These are phyloP conservation scores for Alternaria gansuensis DNA, from an alignment of 2,329 filamentous ascomycete genomes.

Conservation along the genomic window DNA sequence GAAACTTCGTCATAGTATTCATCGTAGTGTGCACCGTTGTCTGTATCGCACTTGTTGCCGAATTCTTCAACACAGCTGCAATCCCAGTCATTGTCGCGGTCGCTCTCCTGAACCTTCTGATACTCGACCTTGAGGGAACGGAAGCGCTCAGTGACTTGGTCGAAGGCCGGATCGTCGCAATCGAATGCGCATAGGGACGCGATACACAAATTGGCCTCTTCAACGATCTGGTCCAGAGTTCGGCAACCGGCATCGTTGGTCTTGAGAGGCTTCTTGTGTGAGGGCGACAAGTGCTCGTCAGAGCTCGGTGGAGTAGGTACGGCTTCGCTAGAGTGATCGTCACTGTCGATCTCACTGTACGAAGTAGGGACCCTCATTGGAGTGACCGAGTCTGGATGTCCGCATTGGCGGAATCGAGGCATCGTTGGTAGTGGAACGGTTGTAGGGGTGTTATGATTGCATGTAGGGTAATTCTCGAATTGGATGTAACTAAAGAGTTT, in stretches of 20 bases:
- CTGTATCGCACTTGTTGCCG: not conserved
- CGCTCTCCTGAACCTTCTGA: not conserved
- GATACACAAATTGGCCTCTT: not conserved
- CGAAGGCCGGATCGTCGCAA: not conserved
- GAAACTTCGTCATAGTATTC: not conserved
- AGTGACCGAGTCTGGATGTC: not conserved
- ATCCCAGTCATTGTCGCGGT: not conserved
- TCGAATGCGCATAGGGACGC: not conserved
- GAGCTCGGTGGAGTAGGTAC: not conserved
- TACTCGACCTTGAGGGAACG: not conserved
- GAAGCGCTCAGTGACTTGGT: not conserved
- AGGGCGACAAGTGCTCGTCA: not conserved
- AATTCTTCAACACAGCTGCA: not conserved
- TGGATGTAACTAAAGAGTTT: not conserved
- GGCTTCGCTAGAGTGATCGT: not conserved
- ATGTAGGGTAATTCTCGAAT: not conserved
- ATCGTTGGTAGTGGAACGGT: not conserved
- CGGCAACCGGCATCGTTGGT: not conserved
- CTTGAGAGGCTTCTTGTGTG: not conserved
- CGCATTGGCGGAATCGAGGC: not conserved
- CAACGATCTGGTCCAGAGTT: not conserved
- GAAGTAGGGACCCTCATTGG: not conserved
- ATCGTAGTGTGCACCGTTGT: not conserved
- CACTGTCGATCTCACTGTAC: slow-evolving; percentile 1
- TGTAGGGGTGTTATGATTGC: not conserved